These are phyloP conservation scores for Camellia sinensis DNA, from an alignment of 148 eudicot species.

Conservation along the genomic window DNA sequence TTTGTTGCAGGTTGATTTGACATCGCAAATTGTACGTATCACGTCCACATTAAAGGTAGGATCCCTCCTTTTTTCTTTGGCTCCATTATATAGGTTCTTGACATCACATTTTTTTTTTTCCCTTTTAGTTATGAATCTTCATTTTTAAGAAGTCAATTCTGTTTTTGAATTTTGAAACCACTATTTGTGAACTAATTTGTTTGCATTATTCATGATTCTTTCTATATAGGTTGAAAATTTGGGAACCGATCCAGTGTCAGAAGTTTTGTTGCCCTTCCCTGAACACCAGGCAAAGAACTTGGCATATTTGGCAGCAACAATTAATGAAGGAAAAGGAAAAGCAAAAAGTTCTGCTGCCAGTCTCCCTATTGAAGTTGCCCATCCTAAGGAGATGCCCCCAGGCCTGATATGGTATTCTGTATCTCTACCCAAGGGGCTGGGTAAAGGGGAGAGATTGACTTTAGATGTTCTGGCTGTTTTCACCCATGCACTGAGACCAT, in stretches of 20 bases:
- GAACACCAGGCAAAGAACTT: constrained; percentile 67
- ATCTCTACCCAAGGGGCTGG: constrained; percentile 62
- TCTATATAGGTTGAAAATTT: constrained; percentile 64
- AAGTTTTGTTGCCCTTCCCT: constrained; percentile 60
- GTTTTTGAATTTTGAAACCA: background rate
- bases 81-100: background rate
- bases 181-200: background rate
- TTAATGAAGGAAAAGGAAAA: constrained; percentile 67
- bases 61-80: background rate
- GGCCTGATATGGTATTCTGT: constrained; percentile 53
- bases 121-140: background rate
- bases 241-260: constrained; percentile 63
- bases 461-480: constrained; percentile 73
- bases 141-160: background rate
- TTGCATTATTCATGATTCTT: background rate
- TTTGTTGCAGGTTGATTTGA: constrained; percentile 76
- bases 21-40: constrained; percentile 74
- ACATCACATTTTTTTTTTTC: background rate
- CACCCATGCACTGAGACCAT: constrained; percentile 63
- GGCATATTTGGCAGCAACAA: constrained; percentile 50
- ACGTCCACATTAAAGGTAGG: constrained; percentile 65
- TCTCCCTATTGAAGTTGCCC: constrained; percentile 45
- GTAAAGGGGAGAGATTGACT: constrained; percentile 58
- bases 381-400: constrained; percentile 58
- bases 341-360: constrained; percentile 40